A percentile compares a stretch with the other conserved stretches of the same genome.
Conservation (phyloP, 2,329 filamentous ascomycete genomes). For the Rhynchosporium graminicola region DNA sequence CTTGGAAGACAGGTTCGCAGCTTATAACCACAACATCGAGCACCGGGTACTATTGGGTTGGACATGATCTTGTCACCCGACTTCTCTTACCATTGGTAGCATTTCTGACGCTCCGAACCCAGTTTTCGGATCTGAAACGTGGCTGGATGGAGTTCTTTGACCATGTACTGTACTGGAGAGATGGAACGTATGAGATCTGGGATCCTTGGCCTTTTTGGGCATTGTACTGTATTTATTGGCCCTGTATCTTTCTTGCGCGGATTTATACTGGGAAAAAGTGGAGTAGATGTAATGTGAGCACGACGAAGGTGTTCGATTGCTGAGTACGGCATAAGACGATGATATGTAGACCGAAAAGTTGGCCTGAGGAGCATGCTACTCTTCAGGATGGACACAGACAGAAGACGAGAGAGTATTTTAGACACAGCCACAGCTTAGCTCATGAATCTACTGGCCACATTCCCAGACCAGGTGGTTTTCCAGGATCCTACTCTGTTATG, state of each 20-base stretch:
- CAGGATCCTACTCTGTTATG: too few species aligned
- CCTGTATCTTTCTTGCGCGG: constrained; percentile 50
- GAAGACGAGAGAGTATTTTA: too few species aligned
- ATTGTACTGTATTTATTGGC: constrained; percentile 59
- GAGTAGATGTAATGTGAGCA: constrained; percentile 69
- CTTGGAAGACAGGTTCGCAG: background rate
- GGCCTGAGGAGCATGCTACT: too few species aligned
- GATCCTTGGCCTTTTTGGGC: constrained; percentile 60
- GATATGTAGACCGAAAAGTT: too few species aligned
- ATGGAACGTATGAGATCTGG: constrained; percentile 53
- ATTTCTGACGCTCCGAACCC: constrained; percentile 33
- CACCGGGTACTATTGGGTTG: constrained; percentile 61
- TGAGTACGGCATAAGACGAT: background rate
- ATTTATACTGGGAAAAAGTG: constrained; percentile 52
- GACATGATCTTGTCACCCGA: constrained; percentile 60
- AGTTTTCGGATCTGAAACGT: constrained; percentile 27
- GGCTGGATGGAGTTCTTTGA: constrained; percentile 38
- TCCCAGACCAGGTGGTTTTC: too few species aligned
- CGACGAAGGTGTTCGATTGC: constrained; percentile 55
- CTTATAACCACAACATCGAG: constrained; percentile 33
- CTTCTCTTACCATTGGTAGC: constrained; percentile 50
- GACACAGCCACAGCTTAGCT: too few species aligned
- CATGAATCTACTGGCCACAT: too few species aligned
- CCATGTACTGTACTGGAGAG: constrained; percentile 53
- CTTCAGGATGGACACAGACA: too few species aligned